Percentiles rank a stretch among this genome's conserved stretches.
phyloP scores from a whole-genome alignment of 2,329 filamentous ascomycete species.

The Ploettnerulaceae sp. region DNA sequence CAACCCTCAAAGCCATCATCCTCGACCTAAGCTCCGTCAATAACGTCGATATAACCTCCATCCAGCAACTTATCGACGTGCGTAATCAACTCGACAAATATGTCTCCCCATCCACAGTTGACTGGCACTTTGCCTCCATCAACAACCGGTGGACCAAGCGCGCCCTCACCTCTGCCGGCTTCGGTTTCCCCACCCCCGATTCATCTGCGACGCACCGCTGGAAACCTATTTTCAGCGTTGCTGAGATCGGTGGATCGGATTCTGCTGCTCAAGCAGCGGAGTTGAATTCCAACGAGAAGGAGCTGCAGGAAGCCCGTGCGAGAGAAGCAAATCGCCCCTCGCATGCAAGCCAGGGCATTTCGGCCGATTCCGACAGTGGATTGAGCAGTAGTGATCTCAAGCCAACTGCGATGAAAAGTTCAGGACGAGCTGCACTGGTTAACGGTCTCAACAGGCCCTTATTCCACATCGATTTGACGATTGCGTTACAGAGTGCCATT shows the following conservation, averaged over 20 bases:
- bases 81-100: constrained; percentile 91
- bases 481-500: constrained; percentile 81
- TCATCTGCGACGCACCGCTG: constrained; percentile 49
- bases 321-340: constrained; percentile 23
- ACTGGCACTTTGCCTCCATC: constrained; percentile 95
- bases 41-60: constrained; percentile 86
- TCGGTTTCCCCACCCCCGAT: constrained; percentile 68
- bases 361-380: constrained; percentile 19
- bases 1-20: constrained; percentile 81
- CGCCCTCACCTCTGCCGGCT: constrained; percentile 79
- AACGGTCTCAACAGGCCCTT: constrained; percentile 85
- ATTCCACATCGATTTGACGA: constrained; percentile 91
- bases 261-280: constrained; percentile 68
- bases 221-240: constrained; percentile 94
- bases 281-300: constrained; percentile 53
- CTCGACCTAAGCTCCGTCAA: constrained; percentile 92
- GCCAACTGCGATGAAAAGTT: constrained; percentile 35
- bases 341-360: constrained; percentile 32
- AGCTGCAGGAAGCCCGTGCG: constrained; percentile 28
- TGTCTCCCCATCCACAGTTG: constrained; percentile 71
- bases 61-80: constrained; percentile 89
- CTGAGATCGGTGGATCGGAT: constrained; percentile 70
- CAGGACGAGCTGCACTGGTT: constrained; percentile 55
- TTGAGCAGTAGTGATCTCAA: constrained; percentile 21
- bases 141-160: constrained; percentile 94